phyloP scores from a whole-genome alignment of 495 filamentous ascomycete genomes.

The Pyrenula aspistea region DNA sequence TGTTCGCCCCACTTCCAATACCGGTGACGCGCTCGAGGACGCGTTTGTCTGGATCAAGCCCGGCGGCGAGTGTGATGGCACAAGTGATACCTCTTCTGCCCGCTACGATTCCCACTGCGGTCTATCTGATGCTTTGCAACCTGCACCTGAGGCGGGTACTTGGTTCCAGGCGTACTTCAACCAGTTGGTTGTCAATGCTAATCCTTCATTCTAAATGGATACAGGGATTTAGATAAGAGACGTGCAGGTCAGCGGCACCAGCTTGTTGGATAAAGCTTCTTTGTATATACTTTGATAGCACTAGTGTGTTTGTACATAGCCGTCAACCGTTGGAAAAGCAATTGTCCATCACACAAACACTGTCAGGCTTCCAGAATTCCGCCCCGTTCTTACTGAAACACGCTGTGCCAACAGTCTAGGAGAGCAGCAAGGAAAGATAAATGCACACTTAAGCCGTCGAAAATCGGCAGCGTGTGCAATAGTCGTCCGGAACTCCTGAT shows the following conservation, averaged over 20 bases:
- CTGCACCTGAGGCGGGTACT: conserved; percentile 64
- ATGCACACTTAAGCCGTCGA: no score
- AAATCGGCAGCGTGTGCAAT: no score
- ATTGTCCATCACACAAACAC: no score
- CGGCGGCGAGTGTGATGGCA: conserved; percentile 73
- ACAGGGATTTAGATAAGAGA: no score
- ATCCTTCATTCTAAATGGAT: conserved; percentile 26
- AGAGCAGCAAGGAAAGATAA: no score
- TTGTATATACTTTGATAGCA: not conserved
- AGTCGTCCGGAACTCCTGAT: no score
- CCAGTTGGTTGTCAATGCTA: conserved; percentile 56
- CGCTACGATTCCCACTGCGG: conserved; percentile 69
- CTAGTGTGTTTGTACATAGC: not conserved
- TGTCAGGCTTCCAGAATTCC: no score
- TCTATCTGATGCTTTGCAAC: conserved; percentile 42
- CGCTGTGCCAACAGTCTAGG: no score
- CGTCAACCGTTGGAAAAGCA: not conserved
- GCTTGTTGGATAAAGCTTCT: not conserved
- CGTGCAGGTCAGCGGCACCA: no score
- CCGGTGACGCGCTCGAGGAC: conserved; percentile 50
- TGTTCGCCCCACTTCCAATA: conserved; percentile 50
- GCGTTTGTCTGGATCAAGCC: conserved; percentile 82
- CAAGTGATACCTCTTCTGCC: conserved; percentile 43
- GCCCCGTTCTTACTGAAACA: no score
- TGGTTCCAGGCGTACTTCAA: conserved; percentile 78